phyloP scores from a whole-genome alignment of 2,329 filamentous ascomycete species.

The Calonectria hawksworthii region DNA sequence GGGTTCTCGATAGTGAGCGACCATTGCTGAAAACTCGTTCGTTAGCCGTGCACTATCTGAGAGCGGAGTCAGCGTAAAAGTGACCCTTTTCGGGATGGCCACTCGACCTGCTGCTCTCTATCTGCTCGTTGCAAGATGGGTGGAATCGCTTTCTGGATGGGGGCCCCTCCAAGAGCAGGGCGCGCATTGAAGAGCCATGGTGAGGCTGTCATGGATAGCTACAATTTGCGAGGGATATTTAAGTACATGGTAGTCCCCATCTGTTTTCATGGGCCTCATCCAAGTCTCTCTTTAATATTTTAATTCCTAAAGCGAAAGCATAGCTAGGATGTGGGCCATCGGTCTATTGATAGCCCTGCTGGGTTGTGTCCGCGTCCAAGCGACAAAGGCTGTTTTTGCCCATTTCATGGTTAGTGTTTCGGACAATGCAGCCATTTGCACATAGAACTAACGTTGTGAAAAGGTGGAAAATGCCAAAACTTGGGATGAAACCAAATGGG shows the following conservation, averaged over 20 bases:
- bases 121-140: not conserved
- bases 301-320: not conserved
- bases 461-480: slow-evolving; percentile 18
- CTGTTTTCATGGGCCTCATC: not conserved
- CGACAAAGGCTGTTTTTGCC: slow-evolving; percentile 4
- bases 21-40: not conserved
- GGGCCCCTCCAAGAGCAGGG: not conserved
- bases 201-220: not conserved
- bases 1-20: not conserved
- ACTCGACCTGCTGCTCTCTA: too few species aligned
- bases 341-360: slow-evolving; percentile 1
- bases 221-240: not conserved
- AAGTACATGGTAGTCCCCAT: not conserved
- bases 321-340: slow-evolving; percentile 14
- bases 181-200: not conserved
- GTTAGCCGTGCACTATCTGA: not conserved
- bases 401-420: slow-evolving; percentile 3
- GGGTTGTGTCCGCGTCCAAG: slow-evolving; percentile 12
- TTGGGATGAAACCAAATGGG: slow-evolving; percentile 9
- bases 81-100: not conserved
- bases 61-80: not conserved
- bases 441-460: not conserved
- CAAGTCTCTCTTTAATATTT: slow-evolving; percentile 2
- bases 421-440: not conserved
- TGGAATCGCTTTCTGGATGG: not conserved